These are phyloP conservation scores for Barnettozyma sucrosica DNA, from an alignment of 805 yeast species.

Conservation along the genomic window DNA sequence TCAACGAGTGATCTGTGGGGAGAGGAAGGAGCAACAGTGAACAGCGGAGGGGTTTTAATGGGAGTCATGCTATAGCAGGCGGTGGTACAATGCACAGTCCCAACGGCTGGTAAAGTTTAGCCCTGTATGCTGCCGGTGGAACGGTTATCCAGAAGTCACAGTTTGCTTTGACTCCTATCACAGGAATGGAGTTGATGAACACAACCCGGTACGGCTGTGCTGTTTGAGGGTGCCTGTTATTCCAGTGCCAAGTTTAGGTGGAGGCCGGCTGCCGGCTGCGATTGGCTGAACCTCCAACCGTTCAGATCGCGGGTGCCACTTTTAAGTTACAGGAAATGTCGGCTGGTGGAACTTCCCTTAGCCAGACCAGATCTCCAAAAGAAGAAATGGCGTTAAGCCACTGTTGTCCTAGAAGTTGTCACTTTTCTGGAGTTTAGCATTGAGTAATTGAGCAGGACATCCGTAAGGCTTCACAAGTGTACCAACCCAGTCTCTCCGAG, in stretches of 20 bases:
- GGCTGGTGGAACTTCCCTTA: not conserved
- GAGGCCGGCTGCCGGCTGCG: not conserved
- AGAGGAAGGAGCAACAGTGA: not conserved
- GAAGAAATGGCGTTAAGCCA: not conserved
- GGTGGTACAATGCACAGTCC: not conserved
- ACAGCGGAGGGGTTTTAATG: not conserved
- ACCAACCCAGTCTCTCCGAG: too few species aligned
- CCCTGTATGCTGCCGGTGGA: not conserved
- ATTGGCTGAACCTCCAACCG: constrained; percentile 39
- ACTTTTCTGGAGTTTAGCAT: not conserved
- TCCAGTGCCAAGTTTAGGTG: not conserved
- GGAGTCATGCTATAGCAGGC: not conserved
- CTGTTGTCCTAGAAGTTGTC: not conserved
- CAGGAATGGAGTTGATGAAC: not conserved
- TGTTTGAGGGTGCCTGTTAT: not conserved
- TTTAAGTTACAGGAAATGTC: too few species aligned
- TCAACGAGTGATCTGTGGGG: not conserved
- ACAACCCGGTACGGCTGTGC: not conserved
- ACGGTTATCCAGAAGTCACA: not conserved
- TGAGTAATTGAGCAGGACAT: too few species aligned
- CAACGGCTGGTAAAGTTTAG: not conserved
- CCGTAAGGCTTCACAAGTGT: too few species aligned
- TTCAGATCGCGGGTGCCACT: constrained; percentile 30
- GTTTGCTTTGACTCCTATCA: not conserved
- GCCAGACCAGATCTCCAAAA: not conserved